Conservation (phyloP, 2,329 filamentous ascomycete species). For the Aspergillus aculeatus region DNA sequence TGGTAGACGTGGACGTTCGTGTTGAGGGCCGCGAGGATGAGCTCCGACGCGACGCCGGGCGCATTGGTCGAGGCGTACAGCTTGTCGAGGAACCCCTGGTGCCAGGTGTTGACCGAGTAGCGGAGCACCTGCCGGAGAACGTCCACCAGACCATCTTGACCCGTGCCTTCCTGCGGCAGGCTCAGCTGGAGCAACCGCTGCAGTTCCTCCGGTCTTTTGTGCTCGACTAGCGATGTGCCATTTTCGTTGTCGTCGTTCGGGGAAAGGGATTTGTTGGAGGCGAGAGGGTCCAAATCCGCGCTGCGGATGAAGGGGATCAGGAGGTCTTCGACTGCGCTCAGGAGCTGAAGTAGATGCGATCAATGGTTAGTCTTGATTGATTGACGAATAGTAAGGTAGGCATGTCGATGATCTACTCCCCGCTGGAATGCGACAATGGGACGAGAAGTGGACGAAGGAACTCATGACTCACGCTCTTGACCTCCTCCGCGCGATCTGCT, state of each 20-base stretch:
- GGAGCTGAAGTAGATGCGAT: constrained; percentile 27
- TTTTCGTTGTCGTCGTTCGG: constrained; percentile 18
- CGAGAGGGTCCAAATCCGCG: constrained; percentile 37
- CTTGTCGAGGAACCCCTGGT: constrained; percentile 95
- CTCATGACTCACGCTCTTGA: constrained; percentile 39
- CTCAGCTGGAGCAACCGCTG: constrained; percentile 53
- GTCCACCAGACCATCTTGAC: constrained; percentile 71
- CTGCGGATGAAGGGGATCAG: constrained; percentile 46
- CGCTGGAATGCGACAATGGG: background rate
- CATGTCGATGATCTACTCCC: background rate
- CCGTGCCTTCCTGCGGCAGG: constrained; percentile 57
- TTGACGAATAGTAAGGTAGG: background rate
- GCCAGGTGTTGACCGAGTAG: constrained; percentile 97
- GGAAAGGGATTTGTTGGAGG: background rate
- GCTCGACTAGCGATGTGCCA: constrained; percentile 63
- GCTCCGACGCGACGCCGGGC: constrained; percentile 78
- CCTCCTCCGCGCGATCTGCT: constrained; percentile 40
- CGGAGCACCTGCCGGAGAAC: constrained; percentile 69
- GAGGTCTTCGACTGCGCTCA: constrained; percentile 43
- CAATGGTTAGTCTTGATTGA: constrained; percentile 5
- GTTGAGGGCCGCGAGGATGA: constrained; percentile 82
- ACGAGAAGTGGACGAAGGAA: background rate
- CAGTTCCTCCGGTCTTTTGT: constrained; percentile 58
- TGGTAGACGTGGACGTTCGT: constrained; percentile 94
- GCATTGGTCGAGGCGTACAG: constrained; percentile 88